Evolutionary conservation across 1,284 basidiomycete species (phyloP).

Genomic region (Irpex sp.): DNA sequence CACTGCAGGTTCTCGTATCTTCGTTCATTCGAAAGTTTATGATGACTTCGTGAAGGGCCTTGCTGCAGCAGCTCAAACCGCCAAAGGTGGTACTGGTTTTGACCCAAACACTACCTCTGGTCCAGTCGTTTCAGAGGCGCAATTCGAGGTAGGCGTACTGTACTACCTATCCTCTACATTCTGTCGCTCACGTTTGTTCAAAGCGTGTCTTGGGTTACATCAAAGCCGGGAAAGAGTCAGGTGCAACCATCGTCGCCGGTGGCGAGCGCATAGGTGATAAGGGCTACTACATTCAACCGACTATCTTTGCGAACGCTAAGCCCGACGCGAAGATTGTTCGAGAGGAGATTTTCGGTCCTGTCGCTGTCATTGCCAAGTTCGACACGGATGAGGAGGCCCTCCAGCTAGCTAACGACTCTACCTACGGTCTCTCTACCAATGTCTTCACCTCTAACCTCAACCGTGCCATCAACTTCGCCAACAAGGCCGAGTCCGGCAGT

Average conservation of each 20-base stretch:
- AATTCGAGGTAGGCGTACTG: constrained; percentile 48
- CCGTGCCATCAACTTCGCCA: constrained; percentile 71
- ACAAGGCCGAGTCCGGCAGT: constrained; percentile 81
- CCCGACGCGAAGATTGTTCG: constrained; percentile 83
- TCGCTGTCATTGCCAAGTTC: constrained; percentile 74
- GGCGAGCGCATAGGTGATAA: constrained; percentile 72
- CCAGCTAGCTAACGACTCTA: constrained; percentile 77
- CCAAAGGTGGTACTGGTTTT: constrained; percentile 85
- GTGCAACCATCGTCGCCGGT: constrained; percentile 79
- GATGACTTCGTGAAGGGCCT: constrained; percentile 69
- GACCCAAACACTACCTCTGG: constrained; percentile 62
- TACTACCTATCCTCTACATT: neutral
- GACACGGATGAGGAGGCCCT: constrained; percentile 62
- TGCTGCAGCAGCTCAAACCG: constrained; percentile 48
- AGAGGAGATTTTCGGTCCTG: constrained; percentile 93
- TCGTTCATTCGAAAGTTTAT: constrained; percentile 81
- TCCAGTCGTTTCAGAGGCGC: constrained; percentile 81
- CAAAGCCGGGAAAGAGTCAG: constrained; percentile 76
- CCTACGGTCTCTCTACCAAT: constrained; percentile 76
- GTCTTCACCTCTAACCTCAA: constrained; percentile 83
- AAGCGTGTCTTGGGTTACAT: constrained; percentile 88
- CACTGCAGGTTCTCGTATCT: constrained; percentile 85
- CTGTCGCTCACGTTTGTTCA: neutral
- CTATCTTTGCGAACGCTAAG: constrained; percentile 79
- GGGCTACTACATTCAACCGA: constrained; percentile 77